These are phyloP conservation scores for Rubroboletus pulcherrimus DNA, from an alignment of 768 basidiomycete species.

Conservation along the genomic window DNA sequence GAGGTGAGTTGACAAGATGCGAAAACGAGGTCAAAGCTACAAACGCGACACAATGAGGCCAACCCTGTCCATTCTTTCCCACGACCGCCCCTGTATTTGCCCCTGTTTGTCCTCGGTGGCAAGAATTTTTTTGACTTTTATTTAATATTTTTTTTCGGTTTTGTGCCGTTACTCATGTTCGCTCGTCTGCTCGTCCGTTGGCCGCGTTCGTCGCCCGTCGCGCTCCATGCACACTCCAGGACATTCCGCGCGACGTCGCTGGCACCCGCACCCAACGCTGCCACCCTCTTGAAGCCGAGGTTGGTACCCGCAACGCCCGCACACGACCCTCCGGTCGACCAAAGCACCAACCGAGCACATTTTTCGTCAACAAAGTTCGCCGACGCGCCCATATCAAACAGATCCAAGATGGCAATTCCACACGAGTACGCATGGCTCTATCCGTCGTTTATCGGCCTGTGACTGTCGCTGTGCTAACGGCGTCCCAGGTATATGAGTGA, in stretches of 20 bases:
- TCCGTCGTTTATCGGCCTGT: neutral
- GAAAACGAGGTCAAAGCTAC: slow-evolving; percentile 17
- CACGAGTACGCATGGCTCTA: slow-evolving; percentile 37
- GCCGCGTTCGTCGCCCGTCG: slow-evolving; percentile 15
- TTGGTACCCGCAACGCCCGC: neutral
- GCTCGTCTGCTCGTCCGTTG: slow-evolving; percentile 25
- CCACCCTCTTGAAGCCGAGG: slow-evolving; percentile 11
- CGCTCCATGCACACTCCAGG: slow-evolving; percentile 11
- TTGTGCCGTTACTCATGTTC: slow-evolving; percentile 9
- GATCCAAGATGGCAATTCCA: slow-evolving; percentile 39
- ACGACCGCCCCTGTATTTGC: slow-evolving; percentile 18
- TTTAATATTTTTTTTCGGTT: neutral
- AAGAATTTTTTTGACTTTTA: neutral
- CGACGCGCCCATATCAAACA: slow-evolving; percentile 36
- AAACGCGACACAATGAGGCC: slow-evolving; percentile 28
- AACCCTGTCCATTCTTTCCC: slow-evolving; percentile 19
- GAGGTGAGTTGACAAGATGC: slow-evolving; percentile 11
- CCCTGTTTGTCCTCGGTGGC: slow-evolving; percentile 20
- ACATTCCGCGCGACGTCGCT: slow-evolving; percentile 12
- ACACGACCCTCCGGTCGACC: slow-evolving; percentile 11
- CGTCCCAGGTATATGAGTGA: slow-evolving; percentile 41
- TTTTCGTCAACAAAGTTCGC: slow-evolving; percentile 28
- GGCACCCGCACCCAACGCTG: slow-evolving; percentile 4
- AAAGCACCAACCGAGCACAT: slow-evolving; percentile 23
- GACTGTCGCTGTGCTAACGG: slow-evolving; percentile 19